Evolutionary conservation across 352 stramenopile species (phyloP).

Genomic region (Phytophthora cactorum): DNA sequence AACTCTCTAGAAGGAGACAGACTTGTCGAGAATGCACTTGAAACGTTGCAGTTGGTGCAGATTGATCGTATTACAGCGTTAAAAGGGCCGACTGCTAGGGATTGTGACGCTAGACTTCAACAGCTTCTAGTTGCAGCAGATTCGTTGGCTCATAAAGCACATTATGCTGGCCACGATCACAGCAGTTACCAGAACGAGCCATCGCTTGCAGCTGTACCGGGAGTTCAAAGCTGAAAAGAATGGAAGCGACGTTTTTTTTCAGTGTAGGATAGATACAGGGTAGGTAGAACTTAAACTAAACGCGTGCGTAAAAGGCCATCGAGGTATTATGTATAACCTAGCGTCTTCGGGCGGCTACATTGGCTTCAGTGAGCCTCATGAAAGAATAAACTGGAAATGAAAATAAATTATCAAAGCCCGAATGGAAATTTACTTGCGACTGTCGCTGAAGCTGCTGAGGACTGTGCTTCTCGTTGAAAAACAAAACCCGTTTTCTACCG

Average conservation of each 20-base stretch:
- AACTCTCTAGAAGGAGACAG: background rate
- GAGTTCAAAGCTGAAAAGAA: constrained; percentile 19
- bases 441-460: background rate
- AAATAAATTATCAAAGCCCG: background rate
- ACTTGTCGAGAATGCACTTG: constrained; percentile 18
- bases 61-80: constrained; percentile 24
- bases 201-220: constrained; percentile 14
- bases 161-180: constrained; percentile 3
- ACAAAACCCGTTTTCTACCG: too few species aligned
- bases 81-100: background rate
- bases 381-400: too few species aligned
- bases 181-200: constrained; percentile 17
- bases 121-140: constrained; percentile 23
- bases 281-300: constrained; percentile 21
- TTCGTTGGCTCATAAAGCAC: constrained; percentile 9
- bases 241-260: constrained; percentile 4
- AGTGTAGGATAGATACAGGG: background rate
- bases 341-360: background rate
- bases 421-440: background rate
- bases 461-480: background rate
- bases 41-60: constrained; percentile 45
- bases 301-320: constrained; percentile 1
- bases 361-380: too few species aligned
- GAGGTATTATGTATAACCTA: background rate
- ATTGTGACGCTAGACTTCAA: constrained; percentile 13